Evolutionary conservation across 2,329 filamentous ascomycete genomes (phyloP), one percentile per base, ranked within the genome.

Genomic region (Talaromyces atroroseus): DNA sequence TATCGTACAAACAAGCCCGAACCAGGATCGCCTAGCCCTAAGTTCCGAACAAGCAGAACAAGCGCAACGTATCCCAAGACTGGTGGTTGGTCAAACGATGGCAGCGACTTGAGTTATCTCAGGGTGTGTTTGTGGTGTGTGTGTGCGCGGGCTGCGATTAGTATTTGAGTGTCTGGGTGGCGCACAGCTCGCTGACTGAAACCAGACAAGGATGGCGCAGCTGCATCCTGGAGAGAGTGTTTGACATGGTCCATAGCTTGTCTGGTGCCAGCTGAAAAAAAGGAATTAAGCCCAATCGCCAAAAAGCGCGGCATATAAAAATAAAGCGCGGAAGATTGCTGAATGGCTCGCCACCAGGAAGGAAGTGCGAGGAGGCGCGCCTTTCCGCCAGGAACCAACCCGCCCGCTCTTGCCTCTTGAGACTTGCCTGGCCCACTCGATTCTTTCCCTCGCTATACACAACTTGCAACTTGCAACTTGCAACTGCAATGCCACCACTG

Each of bases 251-350:
- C 18, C 40, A 52, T 52, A 45, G 38, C 49, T 32, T 32, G 52
- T 40, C 52, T 54, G 52, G 26, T n/a, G 52, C 45, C 52, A 54
- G 52, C 52, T 54, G 52, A 54, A 54, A 54, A 44, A 42, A 42
- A 20, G 40, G 7, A 44, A 26, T 29, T 12, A 12, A 46, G 24
- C 11, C 26, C 26, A 29, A 29, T 29, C 26, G 20, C 10, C 20
- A 7, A 45, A 45, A 10, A 8, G 24, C 45, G 4, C n/a, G 44
- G 24, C n/a, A 40, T 42, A 42, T 20, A 44, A 44, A 42, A 8
- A 20, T 6, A 42, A 42, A 20, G 18, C n/a, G 38, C 3, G 2
- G 2, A 20, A 38, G 14, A 10, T 16, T 20, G 11, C 16, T 40
- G 36, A 29, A 49, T n/a, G 48, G 45, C 42, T 54, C 52, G 46